Evolutionary conservation across 2,329 filamentous ascomycete genomes (phyloP).

Genomic region (Verticillium dahliae): DNA sequence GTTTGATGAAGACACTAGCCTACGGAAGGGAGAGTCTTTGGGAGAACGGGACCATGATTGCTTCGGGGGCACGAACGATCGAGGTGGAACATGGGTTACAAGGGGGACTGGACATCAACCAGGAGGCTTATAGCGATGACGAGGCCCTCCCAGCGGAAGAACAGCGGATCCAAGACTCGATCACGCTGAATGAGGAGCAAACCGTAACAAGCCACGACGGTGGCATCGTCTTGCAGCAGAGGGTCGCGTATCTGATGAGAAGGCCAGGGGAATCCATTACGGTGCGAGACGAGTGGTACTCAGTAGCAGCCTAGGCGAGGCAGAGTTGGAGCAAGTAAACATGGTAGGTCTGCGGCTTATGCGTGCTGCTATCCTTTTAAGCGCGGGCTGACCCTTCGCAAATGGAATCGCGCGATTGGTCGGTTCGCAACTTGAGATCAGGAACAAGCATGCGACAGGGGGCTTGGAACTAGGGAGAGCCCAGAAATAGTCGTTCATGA

Average conservation of each 20-base stretch:
- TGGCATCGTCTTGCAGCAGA: background rate
- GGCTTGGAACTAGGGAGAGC: background rate
- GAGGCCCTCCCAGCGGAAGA: constrained; percentile 17
- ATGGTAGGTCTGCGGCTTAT: background rate
- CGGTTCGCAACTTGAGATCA: background rate
- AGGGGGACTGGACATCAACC: constrained; percentile 14
- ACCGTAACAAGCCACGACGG: background rate
- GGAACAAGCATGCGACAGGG: background rate
- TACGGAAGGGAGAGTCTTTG: constrained; percentile 27
- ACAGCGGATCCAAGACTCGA: constrained; percentile 17
- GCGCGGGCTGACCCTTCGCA: too few relatives aligned
- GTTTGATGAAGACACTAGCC: constrained; percentile 21
- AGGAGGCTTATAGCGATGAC: constrained; percentile 12
- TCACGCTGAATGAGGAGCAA: background rate
- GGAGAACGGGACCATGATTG: constrained; percentile 24
- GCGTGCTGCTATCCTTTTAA: too few relatives aligned
- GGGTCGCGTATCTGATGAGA: constrained; percentile 5
- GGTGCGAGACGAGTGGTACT: constrained; percentile 2
- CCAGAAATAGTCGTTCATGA: background rate
- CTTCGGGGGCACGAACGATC: constrained; percentile 22
- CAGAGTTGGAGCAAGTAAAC: background rate
- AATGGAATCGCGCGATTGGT: background rate
- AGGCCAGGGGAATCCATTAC: constrained; percentile 1
- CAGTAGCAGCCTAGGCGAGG: background rate
- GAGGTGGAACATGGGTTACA: constrained; percentile 30